phyloP scores from a whole-genome alignment of 2,329 filamentous ascomycete species.

The Nothopassalora personata region DNA sequence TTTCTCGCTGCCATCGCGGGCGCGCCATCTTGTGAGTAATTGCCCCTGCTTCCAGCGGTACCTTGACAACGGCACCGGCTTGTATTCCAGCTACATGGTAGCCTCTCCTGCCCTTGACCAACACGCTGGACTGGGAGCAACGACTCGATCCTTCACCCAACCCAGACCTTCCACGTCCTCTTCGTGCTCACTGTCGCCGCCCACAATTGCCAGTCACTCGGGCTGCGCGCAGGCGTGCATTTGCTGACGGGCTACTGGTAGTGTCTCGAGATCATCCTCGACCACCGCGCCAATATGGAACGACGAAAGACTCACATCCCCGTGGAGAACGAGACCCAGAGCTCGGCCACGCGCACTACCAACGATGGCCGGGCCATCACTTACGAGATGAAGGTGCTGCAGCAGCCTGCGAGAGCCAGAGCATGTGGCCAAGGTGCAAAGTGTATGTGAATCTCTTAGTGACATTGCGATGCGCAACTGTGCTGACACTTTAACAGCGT shows the following conservation, averaged over 20 bases:
- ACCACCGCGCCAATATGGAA: constrained; percentile 1
- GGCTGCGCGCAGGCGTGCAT: background rate
- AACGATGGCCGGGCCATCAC: constrained; percentile 70
- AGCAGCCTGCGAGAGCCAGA: constrained; percentile 89
- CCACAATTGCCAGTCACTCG: background rate
- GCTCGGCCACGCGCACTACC: constrained; percentile 55
- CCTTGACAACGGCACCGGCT: background rate
- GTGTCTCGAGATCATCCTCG: background rate
- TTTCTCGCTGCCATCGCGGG: too few relatives aligned
- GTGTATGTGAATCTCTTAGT: constrained; percentile 53
- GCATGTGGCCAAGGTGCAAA: constrained; percentile 94
- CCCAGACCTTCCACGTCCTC: background rate
- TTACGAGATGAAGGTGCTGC: constrained; percentile 79
- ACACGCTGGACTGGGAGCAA: constrained; percentile 9
- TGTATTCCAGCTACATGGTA: background rate
- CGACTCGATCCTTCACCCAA: constrained; percentile 6
- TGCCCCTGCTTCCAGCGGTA: constrained; percentile 8
- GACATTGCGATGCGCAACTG: constrained; percentile 8
- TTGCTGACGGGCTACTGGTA: background rate
- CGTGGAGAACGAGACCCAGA: constrained; percentile 53
- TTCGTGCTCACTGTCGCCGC: constrained; percentile 4
- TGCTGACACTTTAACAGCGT: constrained; percentile 47
- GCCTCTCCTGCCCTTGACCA: constrained; percentile 7
- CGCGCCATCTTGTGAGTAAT: background rate
- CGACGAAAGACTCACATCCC: constrained; percentile 36